phyloP scores from a whole-genome alignment of 352 stramenopile genomes.

The Phytophthora pistaciae region DNA sequence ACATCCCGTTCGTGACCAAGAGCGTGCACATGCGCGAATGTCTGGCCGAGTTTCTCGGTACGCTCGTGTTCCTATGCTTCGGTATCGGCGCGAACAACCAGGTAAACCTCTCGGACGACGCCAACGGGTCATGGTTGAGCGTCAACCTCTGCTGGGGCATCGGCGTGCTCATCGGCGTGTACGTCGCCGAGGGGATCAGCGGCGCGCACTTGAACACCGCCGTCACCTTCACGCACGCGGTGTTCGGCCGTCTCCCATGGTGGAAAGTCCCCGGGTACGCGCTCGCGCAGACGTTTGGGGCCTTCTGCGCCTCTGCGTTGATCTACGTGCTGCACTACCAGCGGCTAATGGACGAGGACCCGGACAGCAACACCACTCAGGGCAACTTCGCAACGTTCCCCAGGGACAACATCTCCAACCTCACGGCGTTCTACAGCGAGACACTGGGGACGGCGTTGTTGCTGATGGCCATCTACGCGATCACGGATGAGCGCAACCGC shows the following conservation, averaged over 20 bases:
- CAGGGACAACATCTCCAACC: constrained; percentile 40
- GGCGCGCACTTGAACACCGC: constrained; percentile 66
- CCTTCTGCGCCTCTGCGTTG: constrained; percentile 46
- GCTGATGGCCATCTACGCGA: constrained; percentile 58
- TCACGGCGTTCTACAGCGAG: constrained; percentile 63
- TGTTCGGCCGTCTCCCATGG: constrained; percentile 52
- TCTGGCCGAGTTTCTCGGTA: constrained; percentile 58
- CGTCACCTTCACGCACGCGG: constrained; percentile 55
- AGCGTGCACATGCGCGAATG: constrained; percentile 58
- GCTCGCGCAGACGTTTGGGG: constrained; percentile 41
- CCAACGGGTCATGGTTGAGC: constrained; percentile 65
- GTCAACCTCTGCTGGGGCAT: constrained; percentile 55
- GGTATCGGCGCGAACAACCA: constrained; percentile 62
- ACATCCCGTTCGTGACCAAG: constrained; percentile 39
- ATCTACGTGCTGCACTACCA: constrained; percentile 63
- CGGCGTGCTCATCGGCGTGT: constrained; percentile 50
- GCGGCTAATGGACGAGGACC: constrained; percentile 49
- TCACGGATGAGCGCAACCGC: constrained; percentile 56
- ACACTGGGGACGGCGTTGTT: constrained; percentile 58
- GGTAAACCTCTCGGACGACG: constrained; percentile 50
- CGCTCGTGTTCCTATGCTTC: constrained; percentile 62
- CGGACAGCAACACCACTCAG: constrained; percentile 42
- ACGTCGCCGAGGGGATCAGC: constrained; percentile 52
- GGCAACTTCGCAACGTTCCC: constrained; percentile 58
- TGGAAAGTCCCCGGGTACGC: constrained; percentile 53